Base-by-base conservation (phyloP, 169 alveolate genomes). In the Eimeria praecox region DNA sequence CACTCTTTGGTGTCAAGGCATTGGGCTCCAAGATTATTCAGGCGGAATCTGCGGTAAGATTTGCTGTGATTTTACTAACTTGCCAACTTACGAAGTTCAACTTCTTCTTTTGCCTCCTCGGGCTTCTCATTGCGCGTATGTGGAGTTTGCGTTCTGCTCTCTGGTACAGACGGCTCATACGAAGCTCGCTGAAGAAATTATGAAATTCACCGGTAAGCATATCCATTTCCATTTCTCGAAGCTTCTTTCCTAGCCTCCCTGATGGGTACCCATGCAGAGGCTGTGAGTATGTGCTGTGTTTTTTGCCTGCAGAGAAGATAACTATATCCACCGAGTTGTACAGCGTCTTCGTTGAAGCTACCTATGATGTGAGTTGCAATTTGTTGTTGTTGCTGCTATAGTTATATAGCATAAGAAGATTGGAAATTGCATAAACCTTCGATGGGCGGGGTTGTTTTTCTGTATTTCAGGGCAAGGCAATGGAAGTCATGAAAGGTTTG, bases 251-350 rank as follows among this genome's bases (percentile, higher is more conserved):
- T 30, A 66, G 78, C 33, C 12, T 0, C 8, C 3, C 75, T 59
- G 69, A 5, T 22, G 69, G 69, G 33, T 20, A 18, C n/a, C 33
- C 2, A 59, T 56, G 27, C 56, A 49, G 56, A 49, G 12, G 56
- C 20, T 5, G 56, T n/a, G 30, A 3, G 8, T 6, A 24, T 27
- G 38, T 27, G 56, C 66, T 44, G 88, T 71, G 4, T n/a, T 27
- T n/a, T 38, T 42, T 78, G 88, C 49, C 52, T 30, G 91, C 54
- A 49, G 91, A 62, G 97, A 95, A 56, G 59, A 24, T 56, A 24
- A 56, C 91, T 8, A 33, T 56, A 2, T 14, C 71, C 16, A 38
- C 91, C 64, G 71, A 33, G 14, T 1, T 0, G 12, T 33, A 20
- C 75, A 33, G 22, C 38, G 75, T 56, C 77, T 49, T 14, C 12